Base-by-base conservation (phyloP, 1,139 yeast species). In the Hansenula sp. region DNA sequence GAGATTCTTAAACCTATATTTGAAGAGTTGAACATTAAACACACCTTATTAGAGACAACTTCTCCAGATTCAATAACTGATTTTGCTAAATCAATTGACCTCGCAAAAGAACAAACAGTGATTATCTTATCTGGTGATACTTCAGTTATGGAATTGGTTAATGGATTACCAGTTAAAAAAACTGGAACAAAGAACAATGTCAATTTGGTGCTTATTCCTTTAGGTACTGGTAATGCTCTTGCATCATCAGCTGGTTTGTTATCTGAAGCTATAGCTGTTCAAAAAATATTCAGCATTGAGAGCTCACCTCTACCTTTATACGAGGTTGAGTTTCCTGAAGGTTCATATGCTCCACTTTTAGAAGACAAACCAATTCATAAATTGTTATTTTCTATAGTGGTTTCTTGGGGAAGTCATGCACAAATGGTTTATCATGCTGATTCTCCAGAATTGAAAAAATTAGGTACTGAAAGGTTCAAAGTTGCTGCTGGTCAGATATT, bases 381-480 rank as follows among this genome's bases (percentile, higher is more conserved):
- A 1, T 57, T 69, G 2, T 58, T 73, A 30, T 82, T 86, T 46
- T 53, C 81, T 25, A 87, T 85, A 3, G 95, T 88, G 3, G 68
- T 79, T 0, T 85, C 96, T 0, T 82, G 95, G 88, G 95, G 82
- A 1, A 76, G 87, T 48, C 97, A 89, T 61, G 90, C 96, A 1
- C 75, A 90, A 4, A 61, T 89, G 40, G 92, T 89, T 2, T 92
- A 92, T 20, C 87, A 76, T 56, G 79, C 85, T 42, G 94, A 87
- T 50, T 71, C 81, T 1, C 79, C 82, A 0, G 84, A 82, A 51
- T 63, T 82, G 56, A 67, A 89, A 30, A 68, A 70, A 40, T 68
- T 72, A 46, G 96, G 96, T 0, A 53, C 71, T 7, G 77, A 76
- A 32, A 65, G 96, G 43, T 89, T 89, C 60, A 68, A 71, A 45